Evolutionary conservation across 2,329 filamentous ascomycete genomes (phyloP).

Genomic region (Ophiostoma australiae): DNA sequence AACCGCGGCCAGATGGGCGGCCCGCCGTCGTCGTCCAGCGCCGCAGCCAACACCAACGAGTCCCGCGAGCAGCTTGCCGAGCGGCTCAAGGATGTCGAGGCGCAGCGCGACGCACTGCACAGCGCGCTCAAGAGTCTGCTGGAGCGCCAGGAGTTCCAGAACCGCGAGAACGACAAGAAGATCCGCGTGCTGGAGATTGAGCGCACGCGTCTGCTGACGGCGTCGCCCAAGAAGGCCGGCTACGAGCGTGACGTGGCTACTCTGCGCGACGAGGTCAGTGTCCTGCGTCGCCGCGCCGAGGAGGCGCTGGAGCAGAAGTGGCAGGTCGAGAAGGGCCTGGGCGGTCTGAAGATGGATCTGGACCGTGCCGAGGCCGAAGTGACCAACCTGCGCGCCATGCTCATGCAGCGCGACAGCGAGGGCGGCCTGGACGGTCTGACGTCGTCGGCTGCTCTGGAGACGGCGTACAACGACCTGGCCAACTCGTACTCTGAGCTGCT

Average conservation of each 20-base stretch:
- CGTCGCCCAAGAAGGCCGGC: constrained; percentile 66
- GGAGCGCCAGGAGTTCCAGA: constrained; percentile 78
- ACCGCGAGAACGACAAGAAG: constrained; percentile 75
- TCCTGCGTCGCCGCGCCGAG: constrained; percentile 79
- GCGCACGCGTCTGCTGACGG: constrained; percentile 64
- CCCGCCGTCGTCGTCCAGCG: constrained; percentile 5
- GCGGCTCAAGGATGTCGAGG: constrained; percentile 84
- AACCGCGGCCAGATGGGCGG: constrained; percentile 33
- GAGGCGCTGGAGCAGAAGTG: constrained; percentile 94
- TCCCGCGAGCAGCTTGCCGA: constrained; percentile 68
- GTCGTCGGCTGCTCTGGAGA: constrained; percentile 66
- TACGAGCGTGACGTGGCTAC: constrained; percentile 79
- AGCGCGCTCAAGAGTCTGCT: constrained; percentile 78
- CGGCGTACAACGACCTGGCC: constrained; percentile 70
- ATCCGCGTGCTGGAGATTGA: constrained; percentile 72
- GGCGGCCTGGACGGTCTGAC: constrained; percentile 38
- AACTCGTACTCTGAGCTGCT: constrained; percentile 63
- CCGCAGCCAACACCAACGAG: constrained; percentile 38
- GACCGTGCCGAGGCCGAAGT: constrained; percentile 95
- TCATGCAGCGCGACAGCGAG: constrained; percentile 79
- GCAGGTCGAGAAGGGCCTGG: constrained; percentile 38
- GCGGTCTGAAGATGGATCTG: constrained; percentile 75
- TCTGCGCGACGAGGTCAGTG: constrained; percentile 77
- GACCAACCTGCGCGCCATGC: constrained; percentile 67
- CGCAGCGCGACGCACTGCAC: constrained; percentile 89